Evolutionary conservation across 495 filamentous ascomycete species (phyloP), one percentile per base, ranked within the genome.

Genomic region (Penicillium cosmopolitanum): DNA sequence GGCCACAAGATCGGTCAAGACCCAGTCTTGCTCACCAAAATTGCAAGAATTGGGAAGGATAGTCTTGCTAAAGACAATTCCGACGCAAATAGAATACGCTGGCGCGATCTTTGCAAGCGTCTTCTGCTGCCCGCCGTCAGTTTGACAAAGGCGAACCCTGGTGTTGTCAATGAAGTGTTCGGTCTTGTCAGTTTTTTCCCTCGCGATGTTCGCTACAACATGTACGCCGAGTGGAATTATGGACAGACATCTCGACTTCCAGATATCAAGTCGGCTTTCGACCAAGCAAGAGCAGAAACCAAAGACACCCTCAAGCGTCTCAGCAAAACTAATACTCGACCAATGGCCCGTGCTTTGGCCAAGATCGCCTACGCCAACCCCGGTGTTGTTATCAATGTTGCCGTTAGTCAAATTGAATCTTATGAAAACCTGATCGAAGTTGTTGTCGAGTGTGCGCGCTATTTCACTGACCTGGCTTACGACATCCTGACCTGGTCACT

Each of bases 391-490:
- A 96, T 97, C 77, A 86, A 85, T 63, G 86, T 93, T 43, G 90
- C 92, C 11, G 83, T 98, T 55, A 83, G 81, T 34, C 92, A 97
- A 66, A 92, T 97, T 47, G 92, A 97, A 73, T 84, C 87, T 0
- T 97, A 98, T 71, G 89, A 89, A 66, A 97, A 97, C 67, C 82
- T 98, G 35, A 93, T 94, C 57, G 91, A 96, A 57, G 89, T 89
- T 9, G 89, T 99, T 51, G 92, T 97, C 31, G 91, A 96, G 69
- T 97, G 92, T 66, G 92, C 89, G 33, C 88, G 90, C 62, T 96
- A 97, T 65, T 97, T 97, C 66, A 96, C 94, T 2, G 85, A 89
- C 54, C 82, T 98, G 28, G 94, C 87, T 1, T 97, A 96, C 67
- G 96, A 99, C 69, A 89, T 97, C 42, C 81, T 97, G 53, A 90